These are phyloP conservation scores for Ascochyta rabiei DNA, from an alignment of 2,329 filamentous ascomycete genomes.

Conservation along the genomic window DNA sequence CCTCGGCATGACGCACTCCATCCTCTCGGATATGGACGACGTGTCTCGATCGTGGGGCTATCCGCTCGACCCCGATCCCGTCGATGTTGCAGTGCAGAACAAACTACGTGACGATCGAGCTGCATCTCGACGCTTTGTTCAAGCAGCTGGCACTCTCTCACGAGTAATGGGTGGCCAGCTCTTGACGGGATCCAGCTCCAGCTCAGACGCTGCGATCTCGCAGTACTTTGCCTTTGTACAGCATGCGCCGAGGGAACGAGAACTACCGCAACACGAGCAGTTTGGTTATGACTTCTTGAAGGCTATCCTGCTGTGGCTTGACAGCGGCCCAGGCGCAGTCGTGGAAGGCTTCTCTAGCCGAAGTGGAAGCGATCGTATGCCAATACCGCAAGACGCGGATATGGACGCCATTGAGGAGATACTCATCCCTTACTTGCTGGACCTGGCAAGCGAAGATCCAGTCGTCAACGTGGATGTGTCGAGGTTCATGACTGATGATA, in stretches of 20 bases:
- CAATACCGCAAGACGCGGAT: slow-evolving; percentile 58
- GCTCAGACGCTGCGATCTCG: slow-evolving; percentile 44
- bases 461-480: slow-evolving; percentile 64
- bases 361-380: slow-evolving; percentile 54
- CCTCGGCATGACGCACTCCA: slow-evolving; percentile 48
- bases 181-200: slow-evolving; percentile 48
- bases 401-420: slow-evolving; percentile 61
- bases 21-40: slow-evolving; percentile 63
- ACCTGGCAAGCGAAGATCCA: slow-evolving; percentile 57
- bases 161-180: slow-evolving; percentile 61
- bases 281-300: slow-evolving; percentile 71
- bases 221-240: slow-evolving; percentile 57
- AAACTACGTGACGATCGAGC: slow-evolving; percentile 62
- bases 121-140: slow-evolving; percentile 64
- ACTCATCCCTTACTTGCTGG: slow-evolving; percentile 65
- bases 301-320: slow-evolving; percentile 67
- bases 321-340: slow-evolving; percentile 62
- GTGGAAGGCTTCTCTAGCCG: slow-evolving; percentile 62
- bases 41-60: slow-evolving; percentile 64
- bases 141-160: slow-evolving; percentile 65
- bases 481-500: slow-evolving; percentile 62
- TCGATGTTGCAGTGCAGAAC: slow-evolving; percentile 62
- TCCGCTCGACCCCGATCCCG: slow-evolving; percentile 60
- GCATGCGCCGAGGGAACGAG: slow-evolving; percentile 50
- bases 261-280: slow-evolving; percentile 50